Evolutionary conservation across 1,284 basidiomycete species (phyloP).

Genomic region (Pseudozyma sp.): DNA sequence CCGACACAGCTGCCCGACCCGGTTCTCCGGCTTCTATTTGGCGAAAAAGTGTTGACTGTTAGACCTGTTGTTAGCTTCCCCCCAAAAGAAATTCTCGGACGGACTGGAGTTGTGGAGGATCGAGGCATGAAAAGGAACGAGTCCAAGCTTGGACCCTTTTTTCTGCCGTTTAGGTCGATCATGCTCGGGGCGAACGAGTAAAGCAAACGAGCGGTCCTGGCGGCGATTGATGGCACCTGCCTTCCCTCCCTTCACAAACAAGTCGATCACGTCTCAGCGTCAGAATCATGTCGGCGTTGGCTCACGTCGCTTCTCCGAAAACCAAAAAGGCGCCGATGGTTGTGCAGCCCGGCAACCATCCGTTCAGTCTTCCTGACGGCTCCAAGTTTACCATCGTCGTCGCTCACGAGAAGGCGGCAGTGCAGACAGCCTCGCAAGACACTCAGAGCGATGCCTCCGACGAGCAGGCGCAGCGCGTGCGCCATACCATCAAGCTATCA

Average conservation of each 20-base stretch:
- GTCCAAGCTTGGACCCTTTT: constrained; percentile 1
- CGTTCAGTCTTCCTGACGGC: constrained; percentile 37
- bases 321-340: constrained; percentile 36
- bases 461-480: constrained; percentile 12
- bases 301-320: constrained; percentile 35
- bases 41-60: neutral
- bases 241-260: neutral
- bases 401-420: constrained; percentile 19
- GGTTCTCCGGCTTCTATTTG: neutral
- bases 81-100: neutral
- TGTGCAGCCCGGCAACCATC: constrained; percentile 22
- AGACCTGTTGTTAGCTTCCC: neutral
- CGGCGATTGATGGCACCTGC: neutral
- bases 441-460: neutral
- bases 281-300: constrained; percentile 39
- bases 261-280: neutral
- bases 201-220: neutral
- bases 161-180: neutral
- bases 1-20: neutral
- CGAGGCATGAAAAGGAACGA: neutral
- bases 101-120: neutral
- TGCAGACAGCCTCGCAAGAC: constrained; percentile 1
- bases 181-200: neutral
- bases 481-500: constrained; percentile 24
- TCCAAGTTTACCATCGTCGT: constrained; percentile 42